These are phyloP conservation scores for Erodium moschatum DNA, from an alignment of 441 rosid genomes.

Conservation along the genomic window DNA sequence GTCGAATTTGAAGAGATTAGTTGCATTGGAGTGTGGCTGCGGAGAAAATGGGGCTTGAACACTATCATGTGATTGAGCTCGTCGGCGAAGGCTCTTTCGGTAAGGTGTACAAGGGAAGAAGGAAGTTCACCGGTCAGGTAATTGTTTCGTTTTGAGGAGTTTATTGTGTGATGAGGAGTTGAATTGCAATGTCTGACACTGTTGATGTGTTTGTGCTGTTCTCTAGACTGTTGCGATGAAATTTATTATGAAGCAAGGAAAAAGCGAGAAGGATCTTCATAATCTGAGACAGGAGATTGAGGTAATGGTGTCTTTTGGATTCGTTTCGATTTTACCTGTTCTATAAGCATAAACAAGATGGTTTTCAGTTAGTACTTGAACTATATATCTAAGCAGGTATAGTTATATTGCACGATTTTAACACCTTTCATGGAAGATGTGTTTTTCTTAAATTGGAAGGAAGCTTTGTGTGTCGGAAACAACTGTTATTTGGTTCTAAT, in stretches of 20 bases:
- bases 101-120: constrained; percentile 84
- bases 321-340: not conserved
- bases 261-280: constrained; percentile 83
- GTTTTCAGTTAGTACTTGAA: not conserved
- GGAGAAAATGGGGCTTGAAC: constrained; percentile 59
- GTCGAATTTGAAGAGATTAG: constrained; percentile 1
- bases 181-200: not conserved
- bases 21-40: not conserved
- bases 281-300: constrained; percentile 93
- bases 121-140: constrained; percentile 86
- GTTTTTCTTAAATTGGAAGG: not conserved
- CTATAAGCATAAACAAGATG: not conserved
- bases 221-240: constrained; percentile 93
- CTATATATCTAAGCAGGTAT: not conserved
- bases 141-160: not conserved
- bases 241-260: constrained; percentile 91
- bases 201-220: constrained; percentile 16
- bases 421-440: not conserved
- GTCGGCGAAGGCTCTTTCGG: constrained; percentile 97
- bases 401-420: not conserved
- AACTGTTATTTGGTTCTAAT: not conserved
- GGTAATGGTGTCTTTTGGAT: constrained; percentile 30
- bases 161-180: not conserved
- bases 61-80: constrained; percentile 86
- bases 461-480: not conserved